Evolutionary conservation across 352 stramenopile genomes (phyloP).

Genomic region (Globisporangium uncinulatum): DNA sequence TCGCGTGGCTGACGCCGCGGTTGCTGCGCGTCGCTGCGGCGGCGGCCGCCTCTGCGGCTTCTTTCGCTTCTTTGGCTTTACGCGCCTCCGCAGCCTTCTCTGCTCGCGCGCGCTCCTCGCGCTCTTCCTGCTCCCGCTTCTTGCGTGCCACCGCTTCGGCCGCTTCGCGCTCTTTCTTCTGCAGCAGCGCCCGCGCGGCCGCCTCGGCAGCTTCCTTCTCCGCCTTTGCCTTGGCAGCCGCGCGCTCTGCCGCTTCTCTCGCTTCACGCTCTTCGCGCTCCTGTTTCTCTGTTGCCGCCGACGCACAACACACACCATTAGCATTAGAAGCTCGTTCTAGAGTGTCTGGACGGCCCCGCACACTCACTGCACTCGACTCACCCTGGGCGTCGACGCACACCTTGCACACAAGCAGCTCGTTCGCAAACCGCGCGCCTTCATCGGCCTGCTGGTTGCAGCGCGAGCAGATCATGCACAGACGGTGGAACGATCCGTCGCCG

Average conservation of each 20-base stretch:
- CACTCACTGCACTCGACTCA: conserved; percentile 3
- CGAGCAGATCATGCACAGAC: conserved; percentile 75
- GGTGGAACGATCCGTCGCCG: conserved; percentile 60
- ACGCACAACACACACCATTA: not conserved
- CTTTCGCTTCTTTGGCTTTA: conserved; percentile 14
- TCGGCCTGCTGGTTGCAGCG: conserved; percentile 61
- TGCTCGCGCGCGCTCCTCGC: conserved; percentile 20
- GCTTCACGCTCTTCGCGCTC: conserved; percentile 50
- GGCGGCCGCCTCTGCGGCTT: conserved; percentile 22
- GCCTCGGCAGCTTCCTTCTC: conserved; percentile 49
- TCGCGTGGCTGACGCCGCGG: conserved; percentile 28
- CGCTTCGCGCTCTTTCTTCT: conserved; percentile 41
- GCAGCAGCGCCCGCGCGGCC: conserved; percentile 28
- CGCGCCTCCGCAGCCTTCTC: conserved; percentile 18
- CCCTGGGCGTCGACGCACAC: conserved; percentile 43
- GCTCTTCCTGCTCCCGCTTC: conserved; percentile 40
- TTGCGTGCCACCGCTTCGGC: conserved; percentile 36
- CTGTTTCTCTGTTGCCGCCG: conserved; percentile 10
- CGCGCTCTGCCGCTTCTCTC: conserved; percentile 42
- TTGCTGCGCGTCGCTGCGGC: conserved; percentile 19
- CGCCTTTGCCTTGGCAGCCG: conserved; percentile 33
- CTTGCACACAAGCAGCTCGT: conserved; percentile 52
- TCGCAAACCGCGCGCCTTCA: conserved; percentile 48
- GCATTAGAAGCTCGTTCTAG: not conserved
- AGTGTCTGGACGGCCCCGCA: not conserved